phyloP scores from a whole-genome alignment of 148 eudicot species.

The Silene latifolia region DNA sequence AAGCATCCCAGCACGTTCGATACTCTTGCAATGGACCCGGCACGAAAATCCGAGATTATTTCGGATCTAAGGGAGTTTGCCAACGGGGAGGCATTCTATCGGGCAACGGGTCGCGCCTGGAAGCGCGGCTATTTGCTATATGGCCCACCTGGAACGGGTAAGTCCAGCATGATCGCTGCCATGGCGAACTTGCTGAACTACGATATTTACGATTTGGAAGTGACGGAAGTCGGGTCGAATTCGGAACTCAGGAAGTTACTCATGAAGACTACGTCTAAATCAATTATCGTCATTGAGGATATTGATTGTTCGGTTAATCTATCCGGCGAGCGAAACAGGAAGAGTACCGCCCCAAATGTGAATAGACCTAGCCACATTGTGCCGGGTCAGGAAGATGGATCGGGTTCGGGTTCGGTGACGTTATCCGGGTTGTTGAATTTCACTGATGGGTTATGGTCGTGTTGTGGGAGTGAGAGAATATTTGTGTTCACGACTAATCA shows the following conservation, averaged over 20 bases:
- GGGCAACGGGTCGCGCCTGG: slow-evolving; percentile 90
- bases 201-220: slow-evolving; percentile 81
- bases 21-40: slow-evolving; percentile 78
- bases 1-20: slow-evolving; percentile 94
- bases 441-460: slow-evolving; percentile 95
- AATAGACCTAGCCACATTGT: not conserved
- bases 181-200: slow-evolving; percentile 82
- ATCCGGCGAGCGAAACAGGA: slow-evolving; percentile 37
- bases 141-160: slow-evolving; percentile 96
- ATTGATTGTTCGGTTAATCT: slow-evolving; percentile 81
- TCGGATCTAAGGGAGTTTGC: slow-evolving; percentile 68
- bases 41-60: slow-evolving; percentile 50
- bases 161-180: slow-evolving; percentile 95
- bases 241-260: slow-evolving; percentile 72
- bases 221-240: slow-evolving; percentile 76
- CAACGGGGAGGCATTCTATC: slow-evolving; percentile 56
- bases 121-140: slow-evolving; percentile 76
- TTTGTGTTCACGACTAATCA: slow-evolving; percentile 94
- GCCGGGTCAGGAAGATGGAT: not conserved
- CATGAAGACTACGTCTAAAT: slow-evolving; percentile 88
- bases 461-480: slow-evolving; percentile 92
- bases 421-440: slow-evolving; percentile 83
- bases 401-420: slow-evolving; percentile 40
- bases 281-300: slow-evolving; percentile 91
- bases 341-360: not conserved